phyloP scores from a whole-genome alignment of 805 yeast genomes.

The Ogataea allantospora region DNA sequence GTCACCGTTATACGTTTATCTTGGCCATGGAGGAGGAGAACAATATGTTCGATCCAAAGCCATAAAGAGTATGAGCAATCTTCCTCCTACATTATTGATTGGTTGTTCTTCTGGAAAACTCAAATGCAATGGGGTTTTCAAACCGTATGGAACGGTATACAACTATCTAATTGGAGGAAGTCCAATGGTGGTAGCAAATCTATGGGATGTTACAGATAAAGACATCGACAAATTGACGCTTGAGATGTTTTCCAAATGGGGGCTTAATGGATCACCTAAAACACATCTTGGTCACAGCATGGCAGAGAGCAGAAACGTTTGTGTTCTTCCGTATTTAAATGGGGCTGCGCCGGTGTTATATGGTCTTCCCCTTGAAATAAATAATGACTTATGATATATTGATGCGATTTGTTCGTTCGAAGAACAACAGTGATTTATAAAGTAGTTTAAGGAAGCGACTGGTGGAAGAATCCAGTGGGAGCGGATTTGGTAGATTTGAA shows the following conservation, averaged over 20 bases:
- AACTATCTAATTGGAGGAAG: constrained; percentile 79
- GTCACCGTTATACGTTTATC: constrained; percentile 61
- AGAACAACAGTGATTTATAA: constrained; percentile 3
- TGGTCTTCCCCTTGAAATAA: constrained; percentile 66
- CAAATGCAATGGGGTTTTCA: constrained; percentile 55
- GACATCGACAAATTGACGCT: constrained; percentile 82
- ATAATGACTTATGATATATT: constrained; percentile 9
- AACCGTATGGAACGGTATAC: constrained; percentile 73
- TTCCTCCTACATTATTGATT: constrained; percentile 66
- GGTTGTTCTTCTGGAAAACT: constrained; percentile 91
- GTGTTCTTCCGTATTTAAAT: constrained; percentile 71
- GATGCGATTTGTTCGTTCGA: constrained; percentile 4
- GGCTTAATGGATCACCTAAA: constrained; percentile 35
- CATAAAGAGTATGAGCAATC: constrained; percentile 40
- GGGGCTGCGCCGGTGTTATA: constrained; percentile 93
- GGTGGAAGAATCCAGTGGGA: constrained; percentile 3
- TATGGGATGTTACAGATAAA: constrained; percentile 97
- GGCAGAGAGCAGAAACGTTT: constrained; percentile 56
- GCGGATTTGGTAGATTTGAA: constrained; percentile 2
- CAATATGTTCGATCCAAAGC: constrained; percentile 62
- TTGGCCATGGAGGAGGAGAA: constrained; percentile 98
- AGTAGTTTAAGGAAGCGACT: neutral
- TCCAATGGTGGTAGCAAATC: constrained; percentile 77
- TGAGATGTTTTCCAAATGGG: constrained; percentile 64
- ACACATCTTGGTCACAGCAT: constrained; percentile 55